Conservation (phyloP, 2,329 filamentous ascomycete species). For the Penicillium concentricum region DNA sequence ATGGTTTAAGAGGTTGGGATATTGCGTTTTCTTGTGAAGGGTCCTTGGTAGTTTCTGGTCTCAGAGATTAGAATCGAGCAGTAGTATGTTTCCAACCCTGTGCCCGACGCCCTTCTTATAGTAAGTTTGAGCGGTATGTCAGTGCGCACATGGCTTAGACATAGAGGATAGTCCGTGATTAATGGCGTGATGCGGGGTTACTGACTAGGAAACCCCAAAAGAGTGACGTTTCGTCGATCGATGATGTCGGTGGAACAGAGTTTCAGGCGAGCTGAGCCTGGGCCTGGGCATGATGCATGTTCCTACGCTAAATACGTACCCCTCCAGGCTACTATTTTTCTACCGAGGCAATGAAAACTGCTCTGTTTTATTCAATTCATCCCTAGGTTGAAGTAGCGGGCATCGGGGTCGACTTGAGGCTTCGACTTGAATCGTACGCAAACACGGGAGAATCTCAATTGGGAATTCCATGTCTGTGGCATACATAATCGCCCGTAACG, state of each 20-base stretch:
- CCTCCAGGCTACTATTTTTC: background rate
- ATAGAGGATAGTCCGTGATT: background rate
- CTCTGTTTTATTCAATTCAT: too few relatives aligned
- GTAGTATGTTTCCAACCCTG: background rate
- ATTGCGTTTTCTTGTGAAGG: background rate
- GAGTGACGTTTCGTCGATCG: constrained; percentile 13
- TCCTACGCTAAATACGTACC: background rate
- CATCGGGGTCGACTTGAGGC: background rate
- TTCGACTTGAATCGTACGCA: background rate
- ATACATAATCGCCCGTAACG: too few relatives aligned
- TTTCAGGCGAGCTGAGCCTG: background rate
- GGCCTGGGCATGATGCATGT: background rate
- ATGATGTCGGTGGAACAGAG: constrained; percentile 20
- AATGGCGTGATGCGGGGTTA: constrained; percentile 21
- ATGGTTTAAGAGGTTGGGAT: background rate
- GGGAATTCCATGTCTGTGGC: background rate
- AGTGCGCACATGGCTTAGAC: background rate
- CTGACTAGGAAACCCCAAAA: constrained; percentile 5
- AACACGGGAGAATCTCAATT: background rate
- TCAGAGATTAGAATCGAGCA: background rate
- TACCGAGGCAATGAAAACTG: background rate
- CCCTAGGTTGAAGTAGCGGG: background rate
- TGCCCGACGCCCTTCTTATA: constrained; percentile 10
- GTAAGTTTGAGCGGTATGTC: background rate
- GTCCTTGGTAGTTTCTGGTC: background rate